Base-by-base conservation (phyloP, 108 stramenopile species). In the Nitzschia palea region DNA sequence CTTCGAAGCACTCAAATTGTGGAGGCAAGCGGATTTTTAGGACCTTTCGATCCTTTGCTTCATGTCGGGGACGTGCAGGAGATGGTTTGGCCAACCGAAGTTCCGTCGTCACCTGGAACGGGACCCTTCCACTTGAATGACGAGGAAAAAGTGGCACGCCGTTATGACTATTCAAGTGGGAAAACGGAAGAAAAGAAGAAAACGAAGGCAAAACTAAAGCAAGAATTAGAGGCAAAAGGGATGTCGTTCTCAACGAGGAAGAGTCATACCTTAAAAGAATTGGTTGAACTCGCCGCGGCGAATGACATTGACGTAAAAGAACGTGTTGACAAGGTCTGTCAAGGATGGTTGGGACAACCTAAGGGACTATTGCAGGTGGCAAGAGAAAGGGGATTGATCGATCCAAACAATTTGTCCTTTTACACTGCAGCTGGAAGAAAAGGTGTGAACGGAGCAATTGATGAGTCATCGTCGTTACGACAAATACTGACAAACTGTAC, bases 321-420 rank as follows among this genome's bases (percentile, higher is more conserved):
- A 20, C 18, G 36, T 47, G 36, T 31, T 47, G 2, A 29, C 33
- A 61, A 34, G 33, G 31, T 63, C 15, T 6, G 32, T 1, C 18
- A 65, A 43, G 64, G 76, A 9, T 77, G 70, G 69, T 25, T 4
- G 15, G 50, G 52, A 6, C 43, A 65, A 37, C 40, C 62, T 1
- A 77, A 71, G 22, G 76, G 76, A 20, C n/a, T 63, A 0, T 44
- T 77, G n/a, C 55, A 71, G 34, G 42, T 71, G 1, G 15, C 53
- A 14, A 52, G 56, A 55, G 76, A 71, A 63, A 15, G 76, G 43
- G 76, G 70, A 3, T 71, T 65, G 26, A 60, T 77, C 17, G 68
- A 71, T 44, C 18, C 0, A 4, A 1, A 12, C 0, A 44, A 65
- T 10, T 48, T 20, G 34, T 28, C 61, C 60, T 42, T 28, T 14